A percentile compares a stretch with the other conserved stretches of the same genome.
Conservation (phyloP, 495 filamentous ascomycete species). For the Daldinia decipiens region DNA sequence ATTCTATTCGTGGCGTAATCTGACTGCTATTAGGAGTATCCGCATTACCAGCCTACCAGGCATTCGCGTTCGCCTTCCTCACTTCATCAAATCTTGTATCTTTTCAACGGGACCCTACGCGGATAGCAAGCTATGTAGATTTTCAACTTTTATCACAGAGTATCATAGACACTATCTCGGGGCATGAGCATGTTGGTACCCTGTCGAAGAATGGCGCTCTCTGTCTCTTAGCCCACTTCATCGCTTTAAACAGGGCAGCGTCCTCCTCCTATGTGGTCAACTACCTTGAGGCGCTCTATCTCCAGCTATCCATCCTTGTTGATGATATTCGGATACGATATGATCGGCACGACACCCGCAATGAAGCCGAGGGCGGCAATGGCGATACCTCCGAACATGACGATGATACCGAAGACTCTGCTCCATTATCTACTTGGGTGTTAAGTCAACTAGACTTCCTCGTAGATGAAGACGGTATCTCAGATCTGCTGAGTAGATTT, state of each 20-base stretch:
- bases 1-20: background rate
- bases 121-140: conserved; percentile 33
- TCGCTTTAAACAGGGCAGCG: conserved; percentile 72
- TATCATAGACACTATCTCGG: conserved; percentile 43
- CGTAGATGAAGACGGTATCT: conserved; percentile 54
- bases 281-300: conserved; percentile 69
- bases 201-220: conserved; percentile 57
- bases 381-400: conserved; percentile 33
- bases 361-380: conserved; percentile 2
- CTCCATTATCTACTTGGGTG: conserved; percentile 48
- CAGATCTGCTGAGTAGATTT: conserved; percentile 52
- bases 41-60: conserved; percentile 45
- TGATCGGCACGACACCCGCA: conserved; percentile 20
- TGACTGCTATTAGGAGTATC: conserved; percentile 17
- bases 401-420: conserved; percentile 36
- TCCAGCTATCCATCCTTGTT: conserved; percentile 46
- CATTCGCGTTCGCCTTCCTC: conserved; percentile 53
- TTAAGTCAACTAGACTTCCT: conserved; percentile 49
- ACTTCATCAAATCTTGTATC: conserved; percentile 40
- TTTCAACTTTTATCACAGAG: conserved; percentile 46
- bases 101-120: conserved; percentile 26
- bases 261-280: conserved; percentile 60
- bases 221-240: conserved; percentile 84
- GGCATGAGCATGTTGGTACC: background rate
- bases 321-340: conserved; percentile 52